Base-by-base conservation (phyloP, 2,329 filamentous ascomycete species). In the Alternaria dauci region DNA sequence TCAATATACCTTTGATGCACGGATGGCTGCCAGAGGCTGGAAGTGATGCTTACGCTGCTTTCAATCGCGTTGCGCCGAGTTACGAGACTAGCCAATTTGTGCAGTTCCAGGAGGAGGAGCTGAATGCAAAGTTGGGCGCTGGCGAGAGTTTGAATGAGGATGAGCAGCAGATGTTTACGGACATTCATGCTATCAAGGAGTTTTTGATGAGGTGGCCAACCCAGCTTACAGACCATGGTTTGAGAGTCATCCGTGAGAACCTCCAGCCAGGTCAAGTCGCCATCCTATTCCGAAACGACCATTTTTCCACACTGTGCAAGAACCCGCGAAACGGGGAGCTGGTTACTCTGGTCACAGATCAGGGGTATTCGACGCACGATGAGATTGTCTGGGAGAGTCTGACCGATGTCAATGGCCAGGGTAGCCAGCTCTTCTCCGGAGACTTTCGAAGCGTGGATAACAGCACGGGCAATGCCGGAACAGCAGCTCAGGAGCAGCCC, bases 351-450 rank as follows among this genome's bases (percentile, higher is more conserved):
- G 93, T 99, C 14, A 98, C 95, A 0, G 95, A 99, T 75, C 91
- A 93, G 26, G 95, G 95, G 1, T 99, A 96, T 73, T 89, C 91
- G 11, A 87, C 85, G 9, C 93, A 97, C 69, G 90, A 93, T 16
- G 94, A 98, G 75, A 89, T 99, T 12, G 92, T 99, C 0, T 99
- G 95, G 95, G 95, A 99, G 79, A 95, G 91, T 9, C 83, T 99
- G 2, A 90, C 91, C 1, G 94, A 98, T 70, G 89, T 97, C 23
- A 95, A 89, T 52, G 95, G 95, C 8, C 90, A 91, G 71, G 87
- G 87, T 14, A 89, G 92, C 2, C 91, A 94, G 74, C 93, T 96
- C 71, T 92, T 93, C 68, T 93, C 93, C 0, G 95, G 95, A 2
- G 94, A 98, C 72, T 98, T 98, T 78, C 87, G 90, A 32, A 84